These are phyloP conservation scores for Solanum medicagineum DNA, from an alignment of 257 asterid species.

Conservation along the genomic window DNA sequence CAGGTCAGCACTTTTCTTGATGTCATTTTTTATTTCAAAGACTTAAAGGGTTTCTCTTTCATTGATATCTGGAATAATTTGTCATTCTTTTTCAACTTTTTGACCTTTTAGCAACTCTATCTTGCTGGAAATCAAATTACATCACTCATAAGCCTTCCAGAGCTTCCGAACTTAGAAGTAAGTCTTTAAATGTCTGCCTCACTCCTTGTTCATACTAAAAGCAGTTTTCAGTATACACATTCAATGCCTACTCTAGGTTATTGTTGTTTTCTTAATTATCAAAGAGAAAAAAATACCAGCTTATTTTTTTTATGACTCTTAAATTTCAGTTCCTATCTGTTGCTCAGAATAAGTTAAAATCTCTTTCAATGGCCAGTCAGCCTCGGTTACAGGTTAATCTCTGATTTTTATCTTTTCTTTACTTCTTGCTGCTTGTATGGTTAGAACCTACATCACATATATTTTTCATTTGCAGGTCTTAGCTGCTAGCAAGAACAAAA, in stretches of 20 bases:
- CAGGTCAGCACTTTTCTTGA: constrained; percentile 48
- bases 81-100: background rate
- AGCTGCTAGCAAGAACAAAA: constrained; percentile 96
- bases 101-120: constrained; percentile 76
- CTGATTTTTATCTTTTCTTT: constrained; percentile 10
- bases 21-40: background rate
- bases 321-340: constrained; percentile 82
- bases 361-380: constrained; percentile 96
- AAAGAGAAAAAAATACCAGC: background rate
- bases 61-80: background rate
- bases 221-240: background rate
- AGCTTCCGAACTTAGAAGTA: constrained; percentile 98
- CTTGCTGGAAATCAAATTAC: constrained; percentile 98
- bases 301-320: background rate
- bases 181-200: constrained; percentile 7
- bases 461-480: constrained; percentile 49
- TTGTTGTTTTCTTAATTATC: background rate
- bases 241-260: background rate
- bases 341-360: constrained; percentile 94
- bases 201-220: background rate
- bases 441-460: background rate
- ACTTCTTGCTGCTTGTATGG: background rate
- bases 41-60: background rate
- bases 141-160: constrained; percentile 91
- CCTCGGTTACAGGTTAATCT: constrained; percentile 90